A percentile compares a stretch with the other conserved stretches of the same genome.
Conservation (phyloP, 2,329 filamentous ascomycete genomes). For the Sordariomycetes sp. region DNA sequence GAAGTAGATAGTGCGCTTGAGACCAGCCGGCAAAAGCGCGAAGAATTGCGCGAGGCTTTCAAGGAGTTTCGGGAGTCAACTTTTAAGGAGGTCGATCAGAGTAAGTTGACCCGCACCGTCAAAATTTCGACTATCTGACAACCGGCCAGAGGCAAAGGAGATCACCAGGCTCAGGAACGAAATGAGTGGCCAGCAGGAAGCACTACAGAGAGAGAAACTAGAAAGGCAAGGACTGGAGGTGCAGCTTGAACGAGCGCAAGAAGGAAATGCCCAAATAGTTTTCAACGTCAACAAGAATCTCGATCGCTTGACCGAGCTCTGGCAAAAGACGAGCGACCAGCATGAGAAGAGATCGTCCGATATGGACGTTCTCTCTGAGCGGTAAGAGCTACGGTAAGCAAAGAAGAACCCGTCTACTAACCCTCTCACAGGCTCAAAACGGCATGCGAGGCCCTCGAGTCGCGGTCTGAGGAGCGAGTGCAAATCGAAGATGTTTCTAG, state of each 20-base stretch:
- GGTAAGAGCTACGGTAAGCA: no score
- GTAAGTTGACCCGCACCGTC: slow-evolving; percentile 8
- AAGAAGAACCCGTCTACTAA: no score
- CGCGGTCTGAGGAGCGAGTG: no score
- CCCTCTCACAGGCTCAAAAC: no score
- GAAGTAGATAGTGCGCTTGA: slow-evolving; percentile 17
- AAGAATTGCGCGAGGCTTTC: slow-evolving; percentile 20
- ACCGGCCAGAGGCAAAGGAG: slow-evolving; percentile 3
- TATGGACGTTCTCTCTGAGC: no score
- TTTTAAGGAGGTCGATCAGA: slow-evolving; percentile 11
- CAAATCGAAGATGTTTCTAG: no score
- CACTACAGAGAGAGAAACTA: background rate
- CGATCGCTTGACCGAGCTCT: background rate
- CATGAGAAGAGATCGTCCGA: background rate
- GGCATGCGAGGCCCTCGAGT: no score
- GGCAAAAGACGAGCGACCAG: background rate
- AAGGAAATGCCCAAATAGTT: background rate
- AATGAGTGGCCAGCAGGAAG: slow-evolving; percentile 1
- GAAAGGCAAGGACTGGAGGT: background rate
- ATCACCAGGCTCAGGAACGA: slow-evolving; percentile 1
- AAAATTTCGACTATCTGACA: background rate
- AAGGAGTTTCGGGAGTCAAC: slow-evolving; percentile 13
- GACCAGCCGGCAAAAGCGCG: slow-evolving; percentile 17
- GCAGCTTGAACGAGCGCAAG: slow-evolving; percentile 1
- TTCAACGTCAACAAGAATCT: background rate